Base-by-base conservation (phyloP, 164 flowering plant genomes). In the Kingdonia uniflora region DNA sequence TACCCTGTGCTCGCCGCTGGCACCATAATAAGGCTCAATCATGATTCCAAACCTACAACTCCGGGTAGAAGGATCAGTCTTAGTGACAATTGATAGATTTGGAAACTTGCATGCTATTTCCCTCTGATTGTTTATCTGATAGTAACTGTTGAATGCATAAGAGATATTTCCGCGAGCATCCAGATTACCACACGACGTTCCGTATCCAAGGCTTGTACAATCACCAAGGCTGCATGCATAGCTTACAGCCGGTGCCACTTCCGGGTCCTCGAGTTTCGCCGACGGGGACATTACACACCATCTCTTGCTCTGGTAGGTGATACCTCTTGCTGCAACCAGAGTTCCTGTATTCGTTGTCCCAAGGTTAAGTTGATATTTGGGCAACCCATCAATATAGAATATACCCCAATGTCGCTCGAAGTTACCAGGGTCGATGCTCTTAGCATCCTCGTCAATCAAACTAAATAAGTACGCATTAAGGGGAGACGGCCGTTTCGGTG, bases 401-500 rank as follows among this genome's bases (percentile, higher is more conserved):
- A 86, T 53, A 6, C 97, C 97, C 97, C 97, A 86, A 49, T 90
- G 97, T 19, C 95, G 76, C 61, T 90, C 95, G 41, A 90, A 90
- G 58, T 84, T 80, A 2, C 97, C 95, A 0, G 95, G 95, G 11
- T 69, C 74, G 46, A 84, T 77, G 69, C 94, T 84, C 65, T 89
- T 89, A 0, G 61, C 80, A 66, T 89, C 95, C 74, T 90, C 95
- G 38, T 90, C 97, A 12, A 90, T 74, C 71, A 82, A 66, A 64
- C 97, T 86, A 35, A 90, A 90, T 14, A 90, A 42, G 39, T 86
- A 90, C 0, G 87, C 94, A 62, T 84, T 81, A 1, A 90, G 52
- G 0, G 88, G 85, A 1, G 79, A 79, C 19, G 82, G 65, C 60
- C 88, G 73, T 84, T 76, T 75, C 5, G 97, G 95, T 33, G 95